These are phyloP conservation scores for Chlorella vulgaris DNA, from an alignment of 139 green algal species.

Conservation along the genomic window DNA sequence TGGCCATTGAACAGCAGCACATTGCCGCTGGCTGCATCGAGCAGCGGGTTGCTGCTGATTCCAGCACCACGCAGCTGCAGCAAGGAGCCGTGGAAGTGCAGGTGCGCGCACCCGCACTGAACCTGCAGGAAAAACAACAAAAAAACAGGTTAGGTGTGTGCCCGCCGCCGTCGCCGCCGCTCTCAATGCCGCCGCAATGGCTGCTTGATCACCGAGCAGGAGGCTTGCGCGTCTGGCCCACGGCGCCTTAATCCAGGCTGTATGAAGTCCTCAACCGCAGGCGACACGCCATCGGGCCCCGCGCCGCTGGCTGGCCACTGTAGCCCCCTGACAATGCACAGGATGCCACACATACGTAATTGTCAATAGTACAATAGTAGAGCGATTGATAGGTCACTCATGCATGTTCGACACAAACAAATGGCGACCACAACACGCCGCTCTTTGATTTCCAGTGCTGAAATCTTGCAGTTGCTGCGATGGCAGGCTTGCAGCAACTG, in stretches of 20 bases:
- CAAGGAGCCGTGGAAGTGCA: conserved; percentile 57
- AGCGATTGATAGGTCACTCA: too few species aligned
- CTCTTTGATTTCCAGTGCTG: too few species aligned
- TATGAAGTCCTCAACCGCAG: background rate
- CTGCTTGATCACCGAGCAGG: background rate
- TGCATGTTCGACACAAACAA: too few species aligned
- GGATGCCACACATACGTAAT: conserved; percentile 3
- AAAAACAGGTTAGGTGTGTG: too few species aligned
- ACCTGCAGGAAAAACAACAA: conserved; percentile 1
- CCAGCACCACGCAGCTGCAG: conserved; percentile 71
- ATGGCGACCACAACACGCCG: too few species aligned
- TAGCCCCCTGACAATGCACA: background rate
- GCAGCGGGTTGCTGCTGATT: conserved; percentile 5
- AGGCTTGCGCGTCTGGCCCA: conserved; percentile 13
- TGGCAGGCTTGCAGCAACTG: too few species aligned
- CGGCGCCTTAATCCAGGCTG: background rate
- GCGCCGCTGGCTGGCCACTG: background rate
- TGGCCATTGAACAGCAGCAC: conserved; percentile 83
- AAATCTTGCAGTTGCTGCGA: too few species aligned
- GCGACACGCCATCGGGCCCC: background rate
- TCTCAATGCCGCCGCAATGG: too few species aligned
- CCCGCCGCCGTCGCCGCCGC: too few species aligned
- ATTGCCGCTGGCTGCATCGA: conserved; percentile 45
- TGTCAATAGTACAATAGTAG: background rate
- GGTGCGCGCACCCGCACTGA: background rate